Evolutionary conservation across 2,329 filamentous ascomycete species (phyloP), one percentile per base, ranked within the genome.

Genomic region (Lecanicillium sp.): DNA sequence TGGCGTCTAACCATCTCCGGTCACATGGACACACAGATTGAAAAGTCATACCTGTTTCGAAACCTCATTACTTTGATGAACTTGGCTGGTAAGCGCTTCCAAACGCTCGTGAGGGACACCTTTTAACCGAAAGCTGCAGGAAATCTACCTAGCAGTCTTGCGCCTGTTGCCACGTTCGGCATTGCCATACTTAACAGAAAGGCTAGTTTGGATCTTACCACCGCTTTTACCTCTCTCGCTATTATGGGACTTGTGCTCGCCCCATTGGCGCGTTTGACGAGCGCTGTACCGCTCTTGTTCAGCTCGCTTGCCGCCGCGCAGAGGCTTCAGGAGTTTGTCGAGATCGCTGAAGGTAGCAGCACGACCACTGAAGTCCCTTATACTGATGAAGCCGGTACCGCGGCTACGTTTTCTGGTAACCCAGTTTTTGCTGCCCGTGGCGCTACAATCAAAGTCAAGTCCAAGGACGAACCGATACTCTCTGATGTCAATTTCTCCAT

Each of bases 91-190:
- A 18, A 13, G 37, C 4, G n/a, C 2, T 25, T 7, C 11, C 22
- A 25, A 25, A 11, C 4, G 2, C 9, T 2, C 2, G 3, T 2
- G 3, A 25, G 2, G 4, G 12, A 35, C 13, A 29, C 12, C 3
- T 14, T 27, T 3, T 27, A 40, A 25, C n/a, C 14, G 11, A 18
- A 17, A 28, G 11, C 41, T 10, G 34, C 29, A 33, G 41, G 40
- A n/a, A 46, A 48, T 13, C 13, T 45, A 8, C 41, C 40, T 15
- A 33, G 29, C 10, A 36, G 29, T 17, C 11, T 53, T 1, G 41
- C 47, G 1, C 45, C 47, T 8, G 38, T 49, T 3, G 11, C 46
- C 17, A 51, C 49, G 1, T 53, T 53, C 25, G 48, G 49, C 15
- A 43, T 40, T 11, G 32, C 37, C 4, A 25, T 40, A 17, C 27